phyloP scores from a whole-genome alignment of 176 grass and related monocot genomes.

The Luzula sylvatica region DNA sequence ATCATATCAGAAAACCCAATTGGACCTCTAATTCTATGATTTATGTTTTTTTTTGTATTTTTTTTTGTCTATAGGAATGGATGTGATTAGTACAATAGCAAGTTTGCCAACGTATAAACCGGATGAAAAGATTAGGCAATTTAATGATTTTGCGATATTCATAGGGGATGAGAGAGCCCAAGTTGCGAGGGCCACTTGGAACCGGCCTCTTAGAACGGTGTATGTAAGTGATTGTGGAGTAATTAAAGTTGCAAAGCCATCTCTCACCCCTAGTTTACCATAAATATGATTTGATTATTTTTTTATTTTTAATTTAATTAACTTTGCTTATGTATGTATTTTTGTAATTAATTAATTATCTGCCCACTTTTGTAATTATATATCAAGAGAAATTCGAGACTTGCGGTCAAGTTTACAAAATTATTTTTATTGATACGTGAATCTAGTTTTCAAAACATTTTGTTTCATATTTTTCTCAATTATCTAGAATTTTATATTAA shows the following conservation, averaged over 20 bases:
- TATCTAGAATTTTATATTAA: no score
- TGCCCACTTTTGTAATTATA: slow-evolving; percentile 11
- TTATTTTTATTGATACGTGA: no score
- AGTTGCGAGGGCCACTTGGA: slow-evolving; percentile 58
- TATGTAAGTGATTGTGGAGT: slow-evolving; percentile 90
- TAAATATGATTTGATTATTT: slow-evolving; percentile 23
- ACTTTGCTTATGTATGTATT: not conserved
- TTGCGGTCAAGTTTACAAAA: no score
- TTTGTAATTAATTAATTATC: not conserved
- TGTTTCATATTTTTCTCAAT: no score
- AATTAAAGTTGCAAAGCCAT: slow-evolving; percentile 72
- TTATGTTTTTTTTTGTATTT: not conserved
- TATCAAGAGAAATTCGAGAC: no score
- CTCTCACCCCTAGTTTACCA: slow-evolving; percentile 75
- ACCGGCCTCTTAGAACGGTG: slow-evolving; percentile 72
- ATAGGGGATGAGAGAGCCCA: slow-evolving; percentile 92
- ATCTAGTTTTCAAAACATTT: no score
- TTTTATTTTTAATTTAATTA: slow-evolving; percentile 5
- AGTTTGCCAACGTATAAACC: slow-evolving; percentile 81
- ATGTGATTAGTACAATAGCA: slow-evolving; percentile 65
- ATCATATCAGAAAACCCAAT: no score
- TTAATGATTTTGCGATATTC: slow-evolving; percentile 67
- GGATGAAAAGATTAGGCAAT: slow-evolving; percentile 64
- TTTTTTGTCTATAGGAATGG: slow-evolving; percentile 49
- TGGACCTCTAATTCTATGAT: not conserved